These are phyloP conservation scores for Xylaria castorea DNA, from an alignment of 495 filamentous ascomycete genomes.

Conservation along the genomic window DNA sequence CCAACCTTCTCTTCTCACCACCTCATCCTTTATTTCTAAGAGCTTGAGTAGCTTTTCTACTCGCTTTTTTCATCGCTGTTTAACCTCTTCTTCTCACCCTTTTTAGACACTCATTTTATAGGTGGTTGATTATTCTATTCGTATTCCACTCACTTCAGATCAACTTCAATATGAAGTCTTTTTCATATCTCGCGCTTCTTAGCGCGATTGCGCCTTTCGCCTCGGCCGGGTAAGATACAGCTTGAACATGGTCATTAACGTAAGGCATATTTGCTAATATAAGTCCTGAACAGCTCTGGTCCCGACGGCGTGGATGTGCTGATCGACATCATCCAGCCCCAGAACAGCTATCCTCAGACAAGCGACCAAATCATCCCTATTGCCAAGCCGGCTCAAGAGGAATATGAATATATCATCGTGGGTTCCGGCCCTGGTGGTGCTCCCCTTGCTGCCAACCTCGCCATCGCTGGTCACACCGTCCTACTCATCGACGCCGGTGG, in stretches of 20 bases:
- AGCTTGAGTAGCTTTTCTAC: constrained; percentile 16
- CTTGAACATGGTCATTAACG: background rate
- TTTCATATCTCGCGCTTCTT: constrained; percentile 31
- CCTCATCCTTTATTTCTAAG: constrained; percentile 15
- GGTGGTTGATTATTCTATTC: background rate
- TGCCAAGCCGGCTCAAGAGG: constrained; percentile 25
- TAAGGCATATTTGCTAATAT: background rate
- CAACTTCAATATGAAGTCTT: constrained; percentile 24
- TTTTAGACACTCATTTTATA: constrained; percentile 12
- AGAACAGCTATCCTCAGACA: constrained; percentile 29
- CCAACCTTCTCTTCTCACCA: constrained; percentile 11
- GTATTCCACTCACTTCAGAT: constrained; percentile 7
- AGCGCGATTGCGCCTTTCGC: constrained; percentile 28
- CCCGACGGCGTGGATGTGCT: constrained; percentile 24
- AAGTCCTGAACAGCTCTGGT: constrained; percentile 1
- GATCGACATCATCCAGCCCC: constrained; percentile 23
- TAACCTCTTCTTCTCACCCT: background rate
- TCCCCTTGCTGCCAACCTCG: constrained; percentile 65
- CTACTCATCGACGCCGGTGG: constrained; percentile 38
- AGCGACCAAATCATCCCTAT: constrained; percentile 7
- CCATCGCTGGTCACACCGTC: constrained; percentile 61
- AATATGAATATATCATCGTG: constrained; percentile 69
- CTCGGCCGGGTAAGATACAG: constrained; percentile 15
- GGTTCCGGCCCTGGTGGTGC: constrained; percentile 70
- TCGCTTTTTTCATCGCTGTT: background rate